Evolutionary conservation across 2,329 filamentous ascomycete genomes (phyloP).

Genomic region (Paecilomyces niveus): DNA sequence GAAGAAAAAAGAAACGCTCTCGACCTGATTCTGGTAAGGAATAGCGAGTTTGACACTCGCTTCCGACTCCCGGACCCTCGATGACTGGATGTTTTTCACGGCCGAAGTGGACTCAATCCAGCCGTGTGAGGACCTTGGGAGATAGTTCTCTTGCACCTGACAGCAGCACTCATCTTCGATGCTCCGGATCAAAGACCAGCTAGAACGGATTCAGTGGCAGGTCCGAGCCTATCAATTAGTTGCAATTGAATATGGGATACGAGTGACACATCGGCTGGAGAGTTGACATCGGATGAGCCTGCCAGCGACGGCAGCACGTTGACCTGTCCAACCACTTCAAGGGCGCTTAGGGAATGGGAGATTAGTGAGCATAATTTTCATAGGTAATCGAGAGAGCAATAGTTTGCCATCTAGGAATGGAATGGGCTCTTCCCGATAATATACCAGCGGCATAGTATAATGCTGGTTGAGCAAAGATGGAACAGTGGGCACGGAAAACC

Average conservation of each 20-base stretch:
- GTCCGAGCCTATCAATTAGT: neutral
- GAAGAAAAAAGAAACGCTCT: neutral
- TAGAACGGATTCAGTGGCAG: neutral
- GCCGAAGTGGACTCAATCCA: neutral
- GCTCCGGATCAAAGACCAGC: neutral
- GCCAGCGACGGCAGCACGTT: neutral
- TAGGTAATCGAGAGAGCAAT: too few relatives aligned
- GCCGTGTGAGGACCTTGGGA: neutral
- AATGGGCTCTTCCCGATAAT: too few relatives aligned
- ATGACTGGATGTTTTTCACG: neutral
- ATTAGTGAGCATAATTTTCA: neutral
- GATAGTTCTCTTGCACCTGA: neutral
- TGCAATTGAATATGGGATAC: neutral
- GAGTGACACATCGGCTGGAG: neutral
- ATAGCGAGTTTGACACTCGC: neutral
- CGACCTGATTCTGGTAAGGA: neutral
- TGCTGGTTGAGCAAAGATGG: too few relatives aligned
- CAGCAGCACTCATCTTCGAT: neutral
- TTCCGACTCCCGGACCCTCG: neutral
- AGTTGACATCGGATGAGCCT: neutral
- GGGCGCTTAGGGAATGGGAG: neutral
- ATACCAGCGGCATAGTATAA: too few relatives aligned
- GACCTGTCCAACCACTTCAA: neutral
- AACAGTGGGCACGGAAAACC: too few relatives aligned
- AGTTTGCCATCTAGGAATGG: too few relatives aligned